phyloP scores from a whole-genome alignment of 1,284 basidiomycete species.

The Ustilago vetiveriae region DNA sequence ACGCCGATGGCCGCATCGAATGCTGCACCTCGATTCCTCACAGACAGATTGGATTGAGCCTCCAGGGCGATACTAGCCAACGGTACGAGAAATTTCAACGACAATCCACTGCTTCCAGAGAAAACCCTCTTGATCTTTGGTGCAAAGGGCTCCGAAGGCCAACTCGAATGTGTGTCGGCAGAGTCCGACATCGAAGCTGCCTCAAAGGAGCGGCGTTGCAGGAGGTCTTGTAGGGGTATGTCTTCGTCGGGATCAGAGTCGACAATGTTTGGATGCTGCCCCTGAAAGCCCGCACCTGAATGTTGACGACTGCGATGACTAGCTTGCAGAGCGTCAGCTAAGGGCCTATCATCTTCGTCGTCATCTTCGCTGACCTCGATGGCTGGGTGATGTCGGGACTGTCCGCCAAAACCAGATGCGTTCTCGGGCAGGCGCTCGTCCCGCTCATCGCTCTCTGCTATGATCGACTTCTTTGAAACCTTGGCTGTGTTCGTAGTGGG shows the following conservation, averaged over 20 bases:
- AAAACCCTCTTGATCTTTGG: constrained; percentile 5
- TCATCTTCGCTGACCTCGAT: background rate
- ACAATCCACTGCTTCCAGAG: constrained; percentile 5
- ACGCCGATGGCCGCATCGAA: constrained; percentile 35
- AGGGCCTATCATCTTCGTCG: constrained; percentile 20
- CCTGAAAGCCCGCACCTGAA: background rate
- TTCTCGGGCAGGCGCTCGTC: background rate
- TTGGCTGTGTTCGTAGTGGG: background rate
- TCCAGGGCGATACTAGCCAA: constrained; percentile 10
- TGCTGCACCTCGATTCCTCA: constrained; percentile 12
- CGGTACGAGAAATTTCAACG: constrained; percentile 22
- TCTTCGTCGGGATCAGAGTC: constrained; percentile 41
- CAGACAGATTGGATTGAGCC: background rate
- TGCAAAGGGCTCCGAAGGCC: constrained; percentile 14
- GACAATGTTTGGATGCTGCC: constrained; percentile 1
- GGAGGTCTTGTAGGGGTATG: constrained; percentile 30
- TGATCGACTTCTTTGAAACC: no score
- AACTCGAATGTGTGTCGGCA: background rate
- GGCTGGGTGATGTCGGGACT: background rate
- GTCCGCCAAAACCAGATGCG: background rate
- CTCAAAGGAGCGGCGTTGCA: constrained; percentile 11
- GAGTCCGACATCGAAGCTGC: background rate
- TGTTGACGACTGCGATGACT: background rate
- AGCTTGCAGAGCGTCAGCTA: background rate
- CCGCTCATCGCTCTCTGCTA: no score